Conservation (phyloP, 2,329 filamentous ascomycete genomes). For the Elsinoe australis region DNA sequence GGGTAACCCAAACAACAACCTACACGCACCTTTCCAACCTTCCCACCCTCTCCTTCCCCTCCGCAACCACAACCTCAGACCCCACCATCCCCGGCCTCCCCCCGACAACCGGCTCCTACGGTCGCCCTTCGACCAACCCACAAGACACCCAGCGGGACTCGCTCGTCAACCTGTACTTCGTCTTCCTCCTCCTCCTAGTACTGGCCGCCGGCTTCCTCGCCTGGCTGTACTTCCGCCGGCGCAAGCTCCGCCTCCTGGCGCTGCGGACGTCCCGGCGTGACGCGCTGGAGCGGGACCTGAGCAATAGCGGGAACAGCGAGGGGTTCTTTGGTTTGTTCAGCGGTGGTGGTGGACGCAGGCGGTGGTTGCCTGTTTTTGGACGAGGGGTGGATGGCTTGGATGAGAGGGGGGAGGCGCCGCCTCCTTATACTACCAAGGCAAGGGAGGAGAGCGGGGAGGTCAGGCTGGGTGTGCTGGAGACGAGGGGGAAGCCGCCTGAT, state of each 20-base stretch:
- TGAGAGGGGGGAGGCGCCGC: constrained; percentile 57
- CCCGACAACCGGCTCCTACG: neutral
- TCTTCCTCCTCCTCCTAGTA: constrained; percentile 49
- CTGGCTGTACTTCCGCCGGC: constrained; percentile 41
- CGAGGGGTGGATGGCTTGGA: constrained; percentile 51
- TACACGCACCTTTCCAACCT: neutral
- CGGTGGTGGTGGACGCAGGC: constrained; percentile 19
- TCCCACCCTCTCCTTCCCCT: neutral
- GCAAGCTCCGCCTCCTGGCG: constrained; percentile 25
- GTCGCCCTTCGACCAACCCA: neutral
- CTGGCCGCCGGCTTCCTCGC: constrained; percentile 39
- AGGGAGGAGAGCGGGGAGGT: constrained; percentile 23
- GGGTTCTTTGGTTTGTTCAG: constrained; percentile 17
- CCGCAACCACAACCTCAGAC: constrained; percentile 3
- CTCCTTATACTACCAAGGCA: constrained; percentile 47
- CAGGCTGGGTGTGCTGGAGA: constrained; percentile 16
- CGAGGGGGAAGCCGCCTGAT: constrained; percentile 33
- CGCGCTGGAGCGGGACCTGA: constrained; percentile 32
- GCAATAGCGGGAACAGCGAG: constrained; percentile 19
- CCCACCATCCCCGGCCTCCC: constrained; percentile 16
- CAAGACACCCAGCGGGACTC: constrained; percentile 17
- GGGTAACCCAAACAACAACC: neutral
- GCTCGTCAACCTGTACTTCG: constrained; percentile 46
- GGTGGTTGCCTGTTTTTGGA: constrained; percentile 24
- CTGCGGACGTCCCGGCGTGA: constrained; percentile 25